A percentile compares a stretch with the other conserved stretches of the same genome.
phyloP scores from a whole-genome alignment of 2,329 filamentous ascomycete species.

The Alternaria conjuncta region DNA sequence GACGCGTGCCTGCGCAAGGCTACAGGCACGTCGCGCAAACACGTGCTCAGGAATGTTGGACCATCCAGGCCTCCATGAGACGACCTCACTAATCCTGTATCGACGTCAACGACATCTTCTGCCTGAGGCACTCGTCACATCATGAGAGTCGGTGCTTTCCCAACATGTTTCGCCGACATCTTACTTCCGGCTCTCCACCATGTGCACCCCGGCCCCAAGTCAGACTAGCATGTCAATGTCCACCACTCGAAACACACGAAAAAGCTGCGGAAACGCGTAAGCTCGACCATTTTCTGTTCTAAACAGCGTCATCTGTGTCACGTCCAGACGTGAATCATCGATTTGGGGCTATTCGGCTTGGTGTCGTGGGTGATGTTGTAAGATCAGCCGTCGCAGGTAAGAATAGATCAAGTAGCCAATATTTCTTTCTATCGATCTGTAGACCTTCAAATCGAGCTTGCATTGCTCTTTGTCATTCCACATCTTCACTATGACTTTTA shows the following conservation, averaged over 20 bases:
- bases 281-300: slow-evolving; percentile 15
- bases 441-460: not conserved
- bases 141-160: slow-evolving; percentile 24
- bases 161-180: slow-evolving; percentile 33
- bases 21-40: slow-evolving; percentile 3
- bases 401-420: slow-evolving; percentile 7
- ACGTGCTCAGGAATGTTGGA: slow-evolving; percentile 4
- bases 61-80: not conserved
- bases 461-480: not conserved
- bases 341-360: slow-evolving; percentile 16
- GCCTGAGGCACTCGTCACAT: not conserved
- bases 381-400: slow-evolving; percentile 5
- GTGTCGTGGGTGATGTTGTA: slow-evolving; percentile 2
- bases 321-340: slow-evolving; percentile 6
- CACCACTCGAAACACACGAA: slow-evolving; percentile 26
- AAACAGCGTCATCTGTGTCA: slow-evolving; percentile 22
- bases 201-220: slow-evolving; percentile 16
- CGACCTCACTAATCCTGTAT: not conserved
- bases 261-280: slow-evolving; percentile 33
- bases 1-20: slow-evolving; percentile 9
- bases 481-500: slow-evolving; percentile 14
- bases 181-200: slow-evolving; percentile 40
- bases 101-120: slow-evolving; percentile 9
- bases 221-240: slow-evolving; percentile 11
- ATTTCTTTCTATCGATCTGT: not conserved